Evolutionary conservation across 2,329 filamentous ascomycete genomes (phyloP), one percentile per base, ranked within the genome.

Genomic region (Trichoderma asperellum): DNA sequence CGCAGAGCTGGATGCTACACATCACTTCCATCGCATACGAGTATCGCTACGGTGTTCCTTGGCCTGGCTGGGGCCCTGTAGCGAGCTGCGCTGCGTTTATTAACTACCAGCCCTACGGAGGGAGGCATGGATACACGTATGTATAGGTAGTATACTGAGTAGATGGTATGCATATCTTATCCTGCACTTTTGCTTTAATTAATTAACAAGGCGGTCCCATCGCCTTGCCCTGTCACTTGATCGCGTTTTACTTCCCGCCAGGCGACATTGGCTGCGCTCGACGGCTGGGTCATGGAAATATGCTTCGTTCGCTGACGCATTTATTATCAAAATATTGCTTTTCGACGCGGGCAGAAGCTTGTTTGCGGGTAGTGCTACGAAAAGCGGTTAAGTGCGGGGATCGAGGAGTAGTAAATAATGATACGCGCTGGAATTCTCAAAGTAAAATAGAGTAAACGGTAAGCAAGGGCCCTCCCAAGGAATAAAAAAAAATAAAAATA

Each of bases 91-190:
- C 61, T 49, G 47, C 61, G 10, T 66, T 66, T 34, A 66, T 66
- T 49, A 66, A 66, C 29, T 66, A 43, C 63, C 63, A 66, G 63
- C 63, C 63, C 63, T 66, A 66, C 53, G 24, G 24, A 18, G 40
- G 16, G 18, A 43, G 24, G 24, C 40, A 43, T 43, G 63, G 14
- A 34, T 49, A n/a, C n/a, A n/a, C n/a, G n/a, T n/a, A n/a, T n/a
- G n/a, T n/a, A n/a, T n/a, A n/a, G n/a, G n/a, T n/a, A n/a, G n/a
- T n/a, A n/a, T n/a, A n/a, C n/a, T n/a, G n/a, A n/a, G 32, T 21
- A 63, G 47, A 32, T 63, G 37, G 21, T n/a, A 24, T 24, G 47
- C 12, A 49, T 4, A 21, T 21, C 32, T 12, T 5, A 47, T 47
- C 4, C 1, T 11, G 16, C n/a, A 5, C 21, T 8, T 4, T 49